phyloP scores from a whole-genome alignment of 2,329 filamentous ascomycete genomes.

The Leptographium wingfieldii region DNA sequence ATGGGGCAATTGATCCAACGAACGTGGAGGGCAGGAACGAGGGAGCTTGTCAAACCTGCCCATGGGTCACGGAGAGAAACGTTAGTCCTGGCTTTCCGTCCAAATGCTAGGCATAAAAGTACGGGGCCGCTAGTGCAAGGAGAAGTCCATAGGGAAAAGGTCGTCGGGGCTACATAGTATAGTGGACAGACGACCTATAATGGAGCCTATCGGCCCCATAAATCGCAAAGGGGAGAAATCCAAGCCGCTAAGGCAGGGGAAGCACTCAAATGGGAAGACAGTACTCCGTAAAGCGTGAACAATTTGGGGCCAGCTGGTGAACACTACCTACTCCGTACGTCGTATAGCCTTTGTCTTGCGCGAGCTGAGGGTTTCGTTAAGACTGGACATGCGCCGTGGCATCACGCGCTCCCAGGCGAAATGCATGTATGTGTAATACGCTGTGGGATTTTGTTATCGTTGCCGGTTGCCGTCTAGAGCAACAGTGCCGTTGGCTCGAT shows the following conservation, averaged over 20 bases:
- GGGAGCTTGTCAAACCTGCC: neutral
- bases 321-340: neutral
- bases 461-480: too few relatives aligned
- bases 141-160: neutral
- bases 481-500: too few relatives aligned
- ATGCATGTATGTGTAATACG: too few relatives aligned
- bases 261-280: neutral
- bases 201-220: neutral
- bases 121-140: neutral
- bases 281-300: neutral
- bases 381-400: too few relatives aligned
- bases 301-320: neutral
- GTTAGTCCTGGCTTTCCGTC: neutral
- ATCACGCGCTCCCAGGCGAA: too few relatives aligned
- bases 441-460: too few relatives aligned
- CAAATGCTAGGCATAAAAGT: neutral
- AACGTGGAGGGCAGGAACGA: neutral
- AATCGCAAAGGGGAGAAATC: neutral
- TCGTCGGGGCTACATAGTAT: neutral
- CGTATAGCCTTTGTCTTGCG: neutral
- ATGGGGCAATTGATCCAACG: neutral
- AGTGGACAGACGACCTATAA: neutral
- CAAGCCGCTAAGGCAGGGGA: slow-evolving; percentile 1
- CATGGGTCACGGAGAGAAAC: neutral
- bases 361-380: neutral